Percentiles rank a stretch among this genome's conserved stretches.
phyloP scores from a whole-genome alignment of 2,329 filamentous ascomycete genomes.

The Pseudonectria foliicola region DNA sequence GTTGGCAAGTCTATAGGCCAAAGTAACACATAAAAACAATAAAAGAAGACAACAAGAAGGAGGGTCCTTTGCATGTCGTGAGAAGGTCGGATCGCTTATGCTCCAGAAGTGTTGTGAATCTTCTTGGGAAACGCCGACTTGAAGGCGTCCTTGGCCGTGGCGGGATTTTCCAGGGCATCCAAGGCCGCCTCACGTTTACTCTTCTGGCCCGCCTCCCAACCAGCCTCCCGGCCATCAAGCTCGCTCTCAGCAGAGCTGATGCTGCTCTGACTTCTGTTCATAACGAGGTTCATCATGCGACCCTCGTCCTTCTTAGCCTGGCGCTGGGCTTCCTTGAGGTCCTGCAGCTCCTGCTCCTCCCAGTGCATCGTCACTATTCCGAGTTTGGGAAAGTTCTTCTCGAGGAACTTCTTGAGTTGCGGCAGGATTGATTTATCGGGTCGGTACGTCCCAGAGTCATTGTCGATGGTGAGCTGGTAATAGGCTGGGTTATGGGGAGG shows the following conservation, averaged over 20 bases:
- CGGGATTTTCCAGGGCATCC: conserved; percentile 45
- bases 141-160: conserved; percentile 32
- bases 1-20: too few species aligned
- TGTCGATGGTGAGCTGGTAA: conserved; percentile 90
- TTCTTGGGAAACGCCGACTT: conserved; percentile 21
- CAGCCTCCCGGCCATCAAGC: conserved; percentile 37
- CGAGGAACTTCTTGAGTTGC: conserved; percentile 61
- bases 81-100: too few species aligned
- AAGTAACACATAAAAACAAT: too few species aligned
- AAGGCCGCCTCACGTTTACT: conserved; percentile 47
- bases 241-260: conserved; percentile 48
- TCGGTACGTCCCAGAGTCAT: conserved; percentile 88
- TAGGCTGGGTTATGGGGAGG: conserved; percentile 42
- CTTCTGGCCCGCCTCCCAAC: conserved; percentile 33
- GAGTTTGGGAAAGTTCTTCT: conserved; percentile 68
- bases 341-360: conserved; percentile 64
- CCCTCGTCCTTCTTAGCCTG: conserved; percentile 64
- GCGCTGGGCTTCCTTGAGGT: conserved; percentile 70
- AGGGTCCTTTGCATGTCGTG: too few species aligned
- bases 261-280: conserved; percentile 47
- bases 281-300: conserved; percentile 43
- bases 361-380: conserved; percentile 69
- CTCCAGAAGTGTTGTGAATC: neutral
- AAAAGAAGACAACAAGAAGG: too few species aligned
- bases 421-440: conserved; percentile 74